phyloP scores from a whole-genome alignment of 2,329 filamentous ascomycete species.

The Coniosporium tulheliwenetii region DNA sequence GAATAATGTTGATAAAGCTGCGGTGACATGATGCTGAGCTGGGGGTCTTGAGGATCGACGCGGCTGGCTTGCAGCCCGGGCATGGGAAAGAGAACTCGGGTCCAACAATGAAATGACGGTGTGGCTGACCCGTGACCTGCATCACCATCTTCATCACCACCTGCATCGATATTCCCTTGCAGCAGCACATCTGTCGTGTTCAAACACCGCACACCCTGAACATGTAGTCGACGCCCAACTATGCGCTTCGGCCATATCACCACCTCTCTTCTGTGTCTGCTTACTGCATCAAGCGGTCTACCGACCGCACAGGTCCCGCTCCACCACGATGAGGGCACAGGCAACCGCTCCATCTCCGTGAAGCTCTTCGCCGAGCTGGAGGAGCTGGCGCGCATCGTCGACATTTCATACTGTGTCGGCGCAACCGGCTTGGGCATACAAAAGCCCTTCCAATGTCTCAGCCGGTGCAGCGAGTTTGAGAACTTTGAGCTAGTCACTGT shows the following conservation, averaged over 20 bases:
- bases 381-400: constrained; percentile 77
- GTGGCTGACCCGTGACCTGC: too few relatives aligned
- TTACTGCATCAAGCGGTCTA: constrained; percentile 2
- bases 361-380: constrained; percentile 68
- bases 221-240: neutral
- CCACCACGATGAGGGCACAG: constrained; percentile 11
- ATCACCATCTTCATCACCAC: too few relatives aligned
- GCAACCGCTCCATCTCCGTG: constrained; percentile 34
- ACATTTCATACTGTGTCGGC: constrained; percentile 89
- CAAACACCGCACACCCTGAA: too few relatives aligned
- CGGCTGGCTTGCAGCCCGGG: too few relatives aligned
- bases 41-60: too few relatives aligned
- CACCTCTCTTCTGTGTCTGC: constrained; percentile 1
- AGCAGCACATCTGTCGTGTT: too few relatives aligned
- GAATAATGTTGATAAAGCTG: too few relatives aligned
- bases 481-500: constrained; percentile 58
- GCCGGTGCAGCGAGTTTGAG: constrained; percentile 72
- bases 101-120: too few relatives aligned
- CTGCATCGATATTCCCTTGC: too few relatives aligned
- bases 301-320: constrained; percentile 14
- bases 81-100: too few relatives aligned
- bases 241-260: constrained; percentile 2
- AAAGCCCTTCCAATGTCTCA: constrained; percentile 71
- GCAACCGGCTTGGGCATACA: constrained; percentile 67
- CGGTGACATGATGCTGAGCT: too few relatives aligned